Percentiles rank a stretch among this genome's conserved stretches.
These are phyloP conservation scores for Botrytis galanthina DNA, from an alignment of 2,329 filamentous ascomycete genomes.

Conservation along the genomic window DNA sequence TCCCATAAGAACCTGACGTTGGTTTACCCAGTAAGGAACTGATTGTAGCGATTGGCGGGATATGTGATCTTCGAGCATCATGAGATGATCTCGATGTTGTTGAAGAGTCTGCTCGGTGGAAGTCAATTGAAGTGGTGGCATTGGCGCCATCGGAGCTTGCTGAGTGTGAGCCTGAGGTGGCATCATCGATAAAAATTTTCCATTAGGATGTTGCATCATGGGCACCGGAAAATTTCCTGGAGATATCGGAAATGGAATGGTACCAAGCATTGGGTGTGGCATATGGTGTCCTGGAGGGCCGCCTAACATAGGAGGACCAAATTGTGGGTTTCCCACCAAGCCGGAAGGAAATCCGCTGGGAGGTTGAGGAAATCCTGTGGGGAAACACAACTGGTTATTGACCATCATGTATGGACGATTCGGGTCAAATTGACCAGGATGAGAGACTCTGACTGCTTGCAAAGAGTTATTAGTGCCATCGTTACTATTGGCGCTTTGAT, in stretches of 20 bases:
- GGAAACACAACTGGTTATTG: conserved; percentile 38
- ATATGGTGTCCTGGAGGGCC: conserved; percentile 18
- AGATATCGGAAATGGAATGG: conserved; percentile 20
- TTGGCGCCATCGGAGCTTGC: not conserved
- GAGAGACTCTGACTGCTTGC: conserved; percentile 37
- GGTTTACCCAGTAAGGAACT: conserved; percentile 49
- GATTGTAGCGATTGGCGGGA: conserved; percentile 47
- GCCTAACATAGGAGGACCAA: conserved; percentile 23
- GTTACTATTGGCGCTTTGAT: conserved; percentile 2
- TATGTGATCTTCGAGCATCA: conserved; percentile 56
- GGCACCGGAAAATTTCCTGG: conserved; percentile 21
- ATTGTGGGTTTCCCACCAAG: conserved; percentile 34
- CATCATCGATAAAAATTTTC: conserved; percentile 28
- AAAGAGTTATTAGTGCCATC: not conserved
- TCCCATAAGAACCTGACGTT: conserved; percentile 44
- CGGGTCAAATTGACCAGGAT: conserved; percentile 38
- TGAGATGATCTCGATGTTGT: conserved; percentile 51
- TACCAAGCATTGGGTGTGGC: conserved; percentile 21
- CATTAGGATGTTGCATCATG: conserved; percentile 25
- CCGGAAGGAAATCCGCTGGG: conserved; percentile 28
- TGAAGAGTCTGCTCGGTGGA: conserved; percentile 32
- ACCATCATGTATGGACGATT: conserved; percentile 37
- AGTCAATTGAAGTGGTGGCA: conserved; percentile 19
- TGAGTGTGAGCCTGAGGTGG: not conserved
- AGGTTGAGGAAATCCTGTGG: conserved; percentile 33